Evolutionary conservation across 2,329 filamentous ascomycete genomes (phyloP), one percentile per base, ranked within the genome.

Genomic region (Claviceps digitariae): DNA sequence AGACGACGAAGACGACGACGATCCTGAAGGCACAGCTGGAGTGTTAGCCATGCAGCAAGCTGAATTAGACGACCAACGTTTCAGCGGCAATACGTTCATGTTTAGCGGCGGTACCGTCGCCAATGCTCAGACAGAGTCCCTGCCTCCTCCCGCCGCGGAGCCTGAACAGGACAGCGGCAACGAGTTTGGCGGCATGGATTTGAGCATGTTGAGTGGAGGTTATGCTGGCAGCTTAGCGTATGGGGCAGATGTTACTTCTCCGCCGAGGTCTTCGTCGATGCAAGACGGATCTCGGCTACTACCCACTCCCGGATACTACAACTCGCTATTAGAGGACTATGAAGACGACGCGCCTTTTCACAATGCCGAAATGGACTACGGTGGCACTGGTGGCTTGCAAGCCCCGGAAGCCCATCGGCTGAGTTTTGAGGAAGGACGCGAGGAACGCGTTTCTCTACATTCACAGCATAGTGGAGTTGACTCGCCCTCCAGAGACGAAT

Each of bases 371-470:
- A 85, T 95, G 50, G 91, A 97, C 67, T 90, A 88, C 48, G 86
- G 82, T 50, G 90, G 87, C 8, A 96, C 90, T n/a, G 93, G 91
- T 43, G 93, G 93, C 1, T 70, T 96, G 29, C 83, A 90, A 57
- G 80, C 87, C 54, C 90, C 90, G 2, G 81, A 76, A 50, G 75
- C 74, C 7, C 79, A 90, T 58, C 81, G 89, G 56, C 74, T 90
- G 61, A 96, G 90, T 68, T 96, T 93, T 61, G 91, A 97, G 60
- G 89, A 95, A 64, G 91, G 88, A 13, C 52, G 53, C 2, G 93
- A 96, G 60, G 93, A 97, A 66, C 77, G 74, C 15, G 76, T 77
- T 20, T 81, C 78, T 1, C 59, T 83, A 47, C 68, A 79, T 64
- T 74, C 78, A 8, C 77, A 70, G 54, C 75, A 69, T 58, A 84